Evolutionary conservation across 148 eudicot genomes (phyloP), one percentile per base, ranked within the genome.

Genomic region (Vaccinium vitisidaea): DNA sequence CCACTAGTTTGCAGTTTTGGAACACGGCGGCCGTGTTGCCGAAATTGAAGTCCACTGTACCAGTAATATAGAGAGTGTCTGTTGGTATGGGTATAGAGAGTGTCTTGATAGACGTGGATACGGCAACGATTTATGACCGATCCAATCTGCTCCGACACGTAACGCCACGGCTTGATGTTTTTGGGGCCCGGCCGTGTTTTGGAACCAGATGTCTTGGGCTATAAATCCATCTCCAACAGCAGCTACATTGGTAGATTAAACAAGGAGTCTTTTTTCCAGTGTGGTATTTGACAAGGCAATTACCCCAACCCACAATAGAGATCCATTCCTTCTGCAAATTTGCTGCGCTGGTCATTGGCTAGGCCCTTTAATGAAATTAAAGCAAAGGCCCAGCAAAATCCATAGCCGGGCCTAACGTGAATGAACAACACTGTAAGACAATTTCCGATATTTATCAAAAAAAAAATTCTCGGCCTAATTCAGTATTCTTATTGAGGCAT

Each of bases 151-250:
- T 30, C 90, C 90, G 0, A 90, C 88, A 1, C 90, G 92, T 5
- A 90, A 65, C 1, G 92, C 92, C 78, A 86, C 92, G 3, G 90
- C 92, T 58, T 88, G 90, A 71, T 87, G 88, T 71, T 90, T 86
- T 39, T 63, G 48, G 7, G 90, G 86, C 2, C 90, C 90, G 6
- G 91, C 90, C 8, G 91, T 87, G 88, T 90, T 90, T 15, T 86
- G 87, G 83, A 90, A 59, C 80, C 90, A 84, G 10, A 90, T 83
- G 80, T 90, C 92, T 78, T 88, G 92, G 18, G 86, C 84, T 4
- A 86, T 88, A 80, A 90, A 86, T 83, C 90, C 90, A 65, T 84
- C 85, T 7, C 89, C 90, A 73, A 86, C 89, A 3, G 89, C 90
- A 74, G 88, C 92, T 90, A 83, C 81, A 85, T 8, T 36, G 36